Percentiles rank a stretch among this genome's conserved stretches.
phyloP scores from a whole-genome alignment of 306 rosid species.

The Vigna reflexopilosa region DNA sequence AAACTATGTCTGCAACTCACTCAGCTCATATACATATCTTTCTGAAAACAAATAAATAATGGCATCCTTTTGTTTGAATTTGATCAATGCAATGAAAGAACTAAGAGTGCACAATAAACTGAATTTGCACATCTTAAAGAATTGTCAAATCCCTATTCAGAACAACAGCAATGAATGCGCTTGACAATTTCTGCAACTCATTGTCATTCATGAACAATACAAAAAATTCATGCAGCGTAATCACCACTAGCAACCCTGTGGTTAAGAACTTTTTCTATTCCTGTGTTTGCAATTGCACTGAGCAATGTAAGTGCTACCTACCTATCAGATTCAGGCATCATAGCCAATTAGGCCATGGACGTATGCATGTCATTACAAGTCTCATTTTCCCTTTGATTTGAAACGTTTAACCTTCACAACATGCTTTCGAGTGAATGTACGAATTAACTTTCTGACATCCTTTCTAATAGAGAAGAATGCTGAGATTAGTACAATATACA shows the following conservation, averaged over 20 bases:
- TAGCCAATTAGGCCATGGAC: constrained; percentile 4
- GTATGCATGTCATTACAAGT: constrained; percentile 16
- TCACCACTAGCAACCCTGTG: constrained; percentile 33
- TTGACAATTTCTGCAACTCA: constrained; percentile 17
- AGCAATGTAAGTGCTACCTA: constrained; percentile 13
- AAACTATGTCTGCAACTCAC: constrained; percentile 18
- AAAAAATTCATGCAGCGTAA: constrained; percentile 18
- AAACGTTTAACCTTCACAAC: constrained; percentile 46
- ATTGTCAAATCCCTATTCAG: constrained; percentile 19
- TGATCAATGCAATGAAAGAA: constrained; percentile 27
- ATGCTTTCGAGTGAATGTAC: constrained; percentile 46
- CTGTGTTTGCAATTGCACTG: constrained; percentile 17
- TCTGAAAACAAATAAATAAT: neutral
- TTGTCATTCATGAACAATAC: constrained; percentile 29
- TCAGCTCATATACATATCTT: neutral
- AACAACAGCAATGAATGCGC: constrained; percentile 16
- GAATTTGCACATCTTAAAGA: constrained; percentile 17
- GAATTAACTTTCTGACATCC: constrained; percentile 79
- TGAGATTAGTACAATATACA: constrained; percentile 60
- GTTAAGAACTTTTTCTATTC: constrained; percentile 3
- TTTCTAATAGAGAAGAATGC: constrained; percentile 76
- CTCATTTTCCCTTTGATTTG: constrained; percentile 32
- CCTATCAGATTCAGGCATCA: constrained; percentile 5
- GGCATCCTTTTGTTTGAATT: constrained; percentile 1
- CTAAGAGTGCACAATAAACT: neutral